Evolutionary conservation across 164 flowering plant genomes (phyloP).

Genomic region (Piper betle): DNA sequence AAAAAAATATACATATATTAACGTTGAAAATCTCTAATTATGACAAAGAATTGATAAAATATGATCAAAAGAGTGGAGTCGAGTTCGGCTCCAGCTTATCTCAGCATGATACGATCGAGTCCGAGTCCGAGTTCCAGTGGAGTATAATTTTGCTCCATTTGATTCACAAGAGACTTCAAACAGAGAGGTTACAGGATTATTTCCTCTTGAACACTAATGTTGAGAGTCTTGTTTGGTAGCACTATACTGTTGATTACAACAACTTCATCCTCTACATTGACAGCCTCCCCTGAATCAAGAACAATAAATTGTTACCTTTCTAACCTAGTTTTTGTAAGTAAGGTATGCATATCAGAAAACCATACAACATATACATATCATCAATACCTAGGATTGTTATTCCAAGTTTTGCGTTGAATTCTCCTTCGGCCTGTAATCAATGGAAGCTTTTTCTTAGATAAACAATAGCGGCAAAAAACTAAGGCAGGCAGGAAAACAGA

Average conservation of each 20-base stretch:
- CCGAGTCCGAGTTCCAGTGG: too few relatives aligned
- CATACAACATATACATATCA: neutral
- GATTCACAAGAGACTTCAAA: neutral
- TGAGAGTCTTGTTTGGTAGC: conserved; percentile 88
- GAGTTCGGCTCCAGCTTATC: too few relatives aligned
- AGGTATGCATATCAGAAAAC: neutral
- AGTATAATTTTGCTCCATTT: too few relatives aligned
- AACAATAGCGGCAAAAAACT: too few relatives aligned
- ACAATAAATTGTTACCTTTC: neutral
- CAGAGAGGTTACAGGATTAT: conserved; percentile 39
- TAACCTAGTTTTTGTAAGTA: neutral
- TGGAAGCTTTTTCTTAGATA: neutral
- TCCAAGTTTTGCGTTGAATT: conserved; percentile 61
- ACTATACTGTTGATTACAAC: conserved; percentile 85
- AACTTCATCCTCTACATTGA: conserved; percentile 89
- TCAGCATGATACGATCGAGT: too few relatives aligned
- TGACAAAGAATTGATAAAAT: too few relatives aligned
- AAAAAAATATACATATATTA: too few relatives aligned
- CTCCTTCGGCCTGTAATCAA: conserved; percentile 40
- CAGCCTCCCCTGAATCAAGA: conserved; percentile 67
- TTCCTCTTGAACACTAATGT: conserved; percentile 83
- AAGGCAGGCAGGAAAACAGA: neutral
- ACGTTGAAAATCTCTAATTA: too few relatives aligned
- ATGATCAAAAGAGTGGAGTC: too few relatives aligned
- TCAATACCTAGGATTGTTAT: conserved; percentile 63